Evolutionary conservation across 805 yeast genomes (phyloP).

Genomic region (Saturnispora sekii): DNA sequence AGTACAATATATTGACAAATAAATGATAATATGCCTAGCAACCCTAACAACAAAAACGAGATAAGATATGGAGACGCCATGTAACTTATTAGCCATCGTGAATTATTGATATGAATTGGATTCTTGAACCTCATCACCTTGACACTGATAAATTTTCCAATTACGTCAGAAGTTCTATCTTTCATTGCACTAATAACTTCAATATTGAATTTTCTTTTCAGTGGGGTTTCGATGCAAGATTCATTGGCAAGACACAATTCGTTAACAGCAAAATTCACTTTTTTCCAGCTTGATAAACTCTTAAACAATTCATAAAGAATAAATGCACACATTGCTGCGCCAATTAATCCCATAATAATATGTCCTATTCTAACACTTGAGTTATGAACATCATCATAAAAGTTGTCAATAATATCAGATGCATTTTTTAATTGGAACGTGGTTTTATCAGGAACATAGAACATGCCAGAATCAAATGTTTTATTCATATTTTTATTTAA

Average conservation of each 20-base stretch:
- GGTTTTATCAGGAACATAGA: slow-evolving; percentile 34
- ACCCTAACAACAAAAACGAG: slow-evolving; percentile 40
- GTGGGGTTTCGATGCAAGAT: slow-evolving; percentile 8
- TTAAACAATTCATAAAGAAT: slow-evolving; percentile 35
- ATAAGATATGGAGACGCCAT: slow-evolving; percentile 44
- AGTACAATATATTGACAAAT: slow-evolving; percentile 45
- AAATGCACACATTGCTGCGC: slow-evolving; percentile 31
- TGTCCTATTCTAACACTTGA: slow-evolving; percentile 29
- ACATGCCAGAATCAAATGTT: slow-evolving; percentile 16
- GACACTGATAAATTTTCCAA: slow-evolving; percentile 15
- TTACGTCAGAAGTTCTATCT: slow-evolving; percentile 16
- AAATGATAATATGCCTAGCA: slow-evolving; percentile 47
- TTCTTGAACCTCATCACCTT: slow-evolving; percentile 11
- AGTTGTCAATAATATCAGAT: slow-evolving; percentile 29
- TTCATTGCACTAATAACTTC: slow-evolving; percentile 22
- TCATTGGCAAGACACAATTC: slow-evolving; percentile 14
- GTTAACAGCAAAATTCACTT: slow-evolving; percentile 28
- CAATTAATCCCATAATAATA: slow-evolving; percentile 30
- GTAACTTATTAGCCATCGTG: slow-evolving; percentile 40
- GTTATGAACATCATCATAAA: slow-evolving; percentile 27
- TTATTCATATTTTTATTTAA: slow-evolving; percentile 22
- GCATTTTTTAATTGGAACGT: slow-evolving; percentile 32
- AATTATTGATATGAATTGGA: slow-evolving; percentile 13
- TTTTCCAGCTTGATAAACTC: slow-evolving; percentile 41
- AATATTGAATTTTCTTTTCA: slow-evolving; percentile 14